Conservation (phyloP, 1,284 basidiomycete genomes). For the Trametes polyzona region DNA sequence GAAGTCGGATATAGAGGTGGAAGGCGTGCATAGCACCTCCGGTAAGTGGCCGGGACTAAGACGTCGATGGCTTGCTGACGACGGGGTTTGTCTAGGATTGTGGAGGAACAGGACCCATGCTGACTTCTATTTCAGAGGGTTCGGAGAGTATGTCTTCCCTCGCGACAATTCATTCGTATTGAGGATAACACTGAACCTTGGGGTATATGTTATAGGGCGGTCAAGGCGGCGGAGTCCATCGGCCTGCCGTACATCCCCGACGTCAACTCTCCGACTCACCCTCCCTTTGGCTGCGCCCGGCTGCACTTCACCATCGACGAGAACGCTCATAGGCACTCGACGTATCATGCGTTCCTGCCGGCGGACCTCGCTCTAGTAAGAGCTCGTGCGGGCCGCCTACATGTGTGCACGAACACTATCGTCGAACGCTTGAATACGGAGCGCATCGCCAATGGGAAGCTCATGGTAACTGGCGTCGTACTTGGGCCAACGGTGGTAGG, state of each 20-base stretch:
- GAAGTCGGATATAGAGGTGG: conserved; percentile 15
- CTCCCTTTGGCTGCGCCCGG: conserved; percentile 28
- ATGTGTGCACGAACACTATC: conserved; percentile 36
- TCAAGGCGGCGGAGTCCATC: conserved; percentile 22
- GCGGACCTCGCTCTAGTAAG: conserved; percentile 20
- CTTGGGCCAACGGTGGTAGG: conserved; percentile 13
- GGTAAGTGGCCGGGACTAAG: background rate
- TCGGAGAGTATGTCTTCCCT: conserved; percentile 12
- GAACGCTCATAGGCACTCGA: conserved; percentile 31
- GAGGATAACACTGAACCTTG: background rate
- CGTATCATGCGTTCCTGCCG: conserved; percentile 38
- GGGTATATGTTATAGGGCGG: conserved; percentile 14
- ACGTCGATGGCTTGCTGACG: background rate
- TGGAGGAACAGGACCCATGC: conserved; percentile 22
- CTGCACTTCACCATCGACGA: conserved; percentile 36
- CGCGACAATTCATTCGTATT: background rate
- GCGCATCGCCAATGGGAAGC: conserved; percentile 4
- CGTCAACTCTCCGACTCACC: conserved; percentile 33
- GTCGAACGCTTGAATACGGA: conserved; percentile 29
- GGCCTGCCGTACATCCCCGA: conserved; percentile 38
- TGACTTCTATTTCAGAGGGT: conserved; percentile 19
- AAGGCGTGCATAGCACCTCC: conserved; percentile 13
- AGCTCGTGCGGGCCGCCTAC: conserved; percentile 22
- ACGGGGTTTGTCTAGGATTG: background rate
- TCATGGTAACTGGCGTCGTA: conserved; percentile 18